Conservation (phyloP, 2,329 filamentous ascomycete genomes). For the Cladobotryum protrusum region DNA sequence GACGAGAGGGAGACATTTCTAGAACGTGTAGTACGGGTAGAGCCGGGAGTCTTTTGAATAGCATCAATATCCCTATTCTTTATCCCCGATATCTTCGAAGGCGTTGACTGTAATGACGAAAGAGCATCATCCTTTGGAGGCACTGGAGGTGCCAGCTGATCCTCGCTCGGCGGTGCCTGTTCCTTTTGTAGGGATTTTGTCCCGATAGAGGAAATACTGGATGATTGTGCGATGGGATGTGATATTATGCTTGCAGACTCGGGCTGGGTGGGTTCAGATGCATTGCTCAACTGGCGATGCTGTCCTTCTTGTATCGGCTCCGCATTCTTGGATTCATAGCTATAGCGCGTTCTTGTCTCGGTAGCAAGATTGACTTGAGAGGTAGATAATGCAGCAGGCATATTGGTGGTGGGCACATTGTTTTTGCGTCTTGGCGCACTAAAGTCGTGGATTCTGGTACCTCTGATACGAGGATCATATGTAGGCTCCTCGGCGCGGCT, state of each 20-base stretch:
- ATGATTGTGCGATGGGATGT: constrained; percentile 19
- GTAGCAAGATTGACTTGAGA: constrained; percentile 13
- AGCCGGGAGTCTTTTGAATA: constrained; percentile 17
- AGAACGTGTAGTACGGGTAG: constrained; percentile 35
- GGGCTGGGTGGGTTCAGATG: constrained; percentile 23
- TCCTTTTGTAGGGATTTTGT: constrained; percentile 13
- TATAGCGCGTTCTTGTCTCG: constrained; percentile 10
- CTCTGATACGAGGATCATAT: constrained; percentile 59
- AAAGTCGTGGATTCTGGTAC: constrained; percentile 60
- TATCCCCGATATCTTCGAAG: constrained; percentile 18
- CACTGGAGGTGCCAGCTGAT: constrained; percentile 27
- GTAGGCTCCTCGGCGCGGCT: constrained; percentile 37
- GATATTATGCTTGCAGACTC: constrained; percentile 22
- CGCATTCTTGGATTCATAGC: background rate
- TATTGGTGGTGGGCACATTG: constrained; percentile 14
- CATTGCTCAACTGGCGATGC: constrained; percentile 23
- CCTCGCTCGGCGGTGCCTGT: constrained; percentile 8
- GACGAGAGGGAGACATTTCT: constrained; percentile 49
- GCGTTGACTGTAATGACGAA: constrained; percentile 9
- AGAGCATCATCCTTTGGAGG: constrained; percentile 33
- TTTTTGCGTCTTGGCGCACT: constrained; percentile 51
- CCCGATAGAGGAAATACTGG: constrained; percentile 22
- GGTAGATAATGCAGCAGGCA: constrained; percentile 13
- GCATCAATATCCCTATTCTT: constrained; percentile 16
- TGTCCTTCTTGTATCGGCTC: constrained; percentile 11